Evolutionary conservation across 768 basidiomycete genomes (phyloP), one percentile per base, ranked within the genome.

Genomic region (Cystobasidium onofrii): DNA sequence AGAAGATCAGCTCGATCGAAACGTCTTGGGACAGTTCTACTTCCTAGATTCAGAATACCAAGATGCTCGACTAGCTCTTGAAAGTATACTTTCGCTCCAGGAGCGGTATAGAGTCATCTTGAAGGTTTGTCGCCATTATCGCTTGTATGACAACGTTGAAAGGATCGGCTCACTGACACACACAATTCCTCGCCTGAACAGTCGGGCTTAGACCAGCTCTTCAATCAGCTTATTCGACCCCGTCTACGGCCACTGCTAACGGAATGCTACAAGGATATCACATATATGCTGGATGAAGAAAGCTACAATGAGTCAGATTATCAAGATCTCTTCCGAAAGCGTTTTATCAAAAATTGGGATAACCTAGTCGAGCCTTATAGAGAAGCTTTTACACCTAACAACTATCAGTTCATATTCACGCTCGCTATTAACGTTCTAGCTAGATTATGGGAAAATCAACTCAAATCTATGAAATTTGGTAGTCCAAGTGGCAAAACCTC

Each of bases 361-460:
- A 84, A 83, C 0, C 80, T 94, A 44, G 85, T 92, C 27, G 90
- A 93, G 66, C 91, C 89, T 1, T 96, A 94, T 82, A 89, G 90
- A 84, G 91, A 91, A 57, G 84, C 86, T 0, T 89, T 96, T 80
- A 95, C 92, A 0, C 91, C 95, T 73, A 84, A 82, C 60, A 98
- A 97, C 80, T 96, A 89, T 79, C 88, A 90, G 12, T 80, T 88
- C 27, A 88, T 98, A 82, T 95, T 94, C 79, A 87, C 87, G 10
- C 85, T 95, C 43, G 88, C 88, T 0, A 85, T 98, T 18, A 93
- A 95, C 79, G 86, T 90, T 7, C 83, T 98, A 23, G 87, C 96
- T n/a, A 85, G 91, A 60, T 94, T 93, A 54, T 97, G 93, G 93
- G 96, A 99, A 82, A 95, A 91, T 80, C 86, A 88, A 77, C 84